A percentile compares a stretch with the other conserved stretches of the same genome.
These are phyloP conservation scores for Sonneratia caseolaris DNA, from an alignment of 345 rosid genomes.

Conservation along the genomic window DNA sequence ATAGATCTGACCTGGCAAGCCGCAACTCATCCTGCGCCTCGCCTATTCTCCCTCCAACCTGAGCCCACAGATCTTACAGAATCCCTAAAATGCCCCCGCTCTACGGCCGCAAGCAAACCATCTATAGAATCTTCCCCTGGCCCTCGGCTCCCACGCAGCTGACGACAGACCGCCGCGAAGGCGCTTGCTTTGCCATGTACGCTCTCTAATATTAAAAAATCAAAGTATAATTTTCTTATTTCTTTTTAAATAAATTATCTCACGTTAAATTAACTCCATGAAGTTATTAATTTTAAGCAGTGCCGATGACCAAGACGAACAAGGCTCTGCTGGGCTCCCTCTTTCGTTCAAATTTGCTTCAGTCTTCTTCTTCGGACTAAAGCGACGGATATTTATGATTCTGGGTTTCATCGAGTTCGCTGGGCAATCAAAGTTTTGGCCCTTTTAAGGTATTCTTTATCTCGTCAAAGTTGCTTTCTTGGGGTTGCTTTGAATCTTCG, in stretches of 20 bases:
- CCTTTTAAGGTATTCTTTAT: background rate
- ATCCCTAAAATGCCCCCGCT: background rate
- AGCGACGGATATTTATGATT: background rate
- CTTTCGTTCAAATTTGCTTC: background rate
- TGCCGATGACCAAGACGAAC: too few relatives aligned
- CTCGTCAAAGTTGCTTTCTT: conserved; percentile 6
- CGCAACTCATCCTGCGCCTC: background rate
- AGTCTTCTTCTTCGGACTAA: background rate
- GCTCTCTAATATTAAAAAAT: background rate
- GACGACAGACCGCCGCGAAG: background rate
- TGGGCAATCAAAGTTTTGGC: background rate
- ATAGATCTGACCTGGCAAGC: conserved; percentile 25
- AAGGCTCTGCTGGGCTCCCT: too few relatives aligned
- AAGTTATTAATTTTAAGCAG: too few relatives aligned
- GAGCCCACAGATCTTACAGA: too few relatives aligned
- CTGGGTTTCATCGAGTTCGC: background rate
- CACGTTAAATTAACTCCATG: too few relatives aligned
- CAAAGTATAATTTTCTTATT: too few relatives aligned
- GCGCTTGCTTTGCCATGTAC: background rate
- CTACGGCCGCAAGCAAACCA: background rate
- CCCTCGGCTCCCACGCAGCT: background rate
- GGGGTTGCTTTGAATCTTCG: conserved; percentile 21
- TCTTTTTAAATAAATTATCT: too few relatives aligned
- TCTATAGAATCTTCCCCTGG: background rate
- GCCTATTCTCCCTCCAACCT: background rate